phyloP scores from a whole-genome alignment of 139 green algal genomes.

The Desmodesmus armatus region DNA sequence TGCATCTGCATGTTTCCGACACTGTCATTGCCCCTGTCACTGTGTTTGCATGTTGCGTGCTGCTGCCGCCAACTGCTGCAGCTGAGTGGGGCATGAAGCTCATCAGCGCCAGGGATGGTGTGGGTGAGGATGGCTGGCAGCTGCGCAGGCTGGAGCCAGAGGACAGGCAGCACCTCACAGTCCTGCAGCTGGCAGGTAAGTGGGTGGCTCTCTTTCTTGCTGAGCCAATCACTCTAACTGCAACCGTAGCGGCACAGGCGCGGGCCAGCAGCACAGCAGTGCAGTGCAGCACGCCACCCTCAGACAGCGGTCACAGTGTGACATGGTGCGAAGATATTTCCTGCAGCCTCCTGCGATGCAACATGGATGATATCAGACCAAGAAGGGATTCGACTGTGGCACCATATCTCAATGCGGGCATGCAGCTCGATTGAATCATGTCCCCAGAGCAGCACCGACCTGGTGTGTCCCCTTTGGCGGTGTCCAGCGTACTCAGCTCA shows the following conservation, averaged over 20 bases:
- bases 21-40: background rate
- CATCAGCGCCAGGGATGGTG: background rate
- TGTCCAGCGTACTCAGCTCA: too few relatives aligned
- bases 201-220: background rate
- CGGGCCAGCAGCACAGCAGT: too few relatives aligned
- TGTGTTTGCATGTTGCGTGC: background rate
- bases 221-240: background rate
- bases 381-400: too few relatives aligned
- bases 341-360: too few relatives aligned
- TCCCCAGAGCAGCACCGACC: too few relatives aligned
- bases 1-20: background rate
- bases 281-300: too few relatives aligned
- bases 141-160: slow-evolving; percentile 39
- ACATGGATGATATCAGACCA: too few relatives aligned
- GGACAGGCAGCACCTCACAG: slow-evolving; percentile 66
- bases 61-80: background rate
- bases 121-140: slow-evolving; percentile 4
- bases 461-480: too few relatives aligned
- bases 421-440: too few relatives aligned
- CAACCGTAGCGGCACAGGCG: background rate
- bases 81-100: slow-evolving; percentile 24
- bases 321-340: too few relatives aligned
- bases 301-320: too few relatives aligned
- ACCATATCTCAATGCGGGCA: too few relatives aligned
- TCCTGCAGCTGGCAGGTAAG: slow-evolving; percentile 65